phyloP scores from a whole-genome alignment of 2,329 filamentous ascomycete genomes.

The Coniochaeta sp. region DNA sequence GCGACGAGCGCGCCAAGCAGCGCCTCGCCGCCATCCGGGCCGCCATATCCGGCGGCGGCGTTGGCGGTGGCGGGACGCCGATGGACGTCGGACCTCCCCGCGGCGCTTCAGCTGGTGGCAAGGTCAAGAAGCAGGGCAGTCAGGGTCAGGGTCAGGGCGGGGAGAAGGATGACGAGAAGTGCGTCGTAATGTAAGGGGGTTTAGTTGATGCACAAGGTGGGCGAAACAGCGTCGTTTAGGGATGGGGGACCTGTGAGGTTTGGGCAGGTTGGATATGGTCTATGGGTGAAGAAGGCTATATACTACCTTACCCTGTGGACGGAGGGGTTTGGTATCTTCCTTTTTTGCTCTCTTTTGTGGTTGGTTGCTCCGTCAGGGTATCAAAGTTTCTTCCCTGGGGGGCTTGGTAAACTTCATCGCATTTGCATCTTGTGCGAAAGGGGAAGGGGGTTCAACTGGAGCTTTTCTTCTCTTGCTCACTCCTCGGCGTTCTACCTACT shows the following conservation, averaged over 20 bases:
- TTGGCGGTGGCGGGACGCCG: constrained; percentile 45
- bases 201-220: not conserved
- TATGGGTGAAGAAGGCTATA: not conserved
- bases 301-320: not conserved
- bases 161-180: constrained; percentile 46
- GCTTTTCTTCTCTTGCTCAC: not conserved
- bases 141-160: no score
- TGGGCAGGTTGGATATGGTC: not conserved
- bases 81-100: constrained; percentile 50
- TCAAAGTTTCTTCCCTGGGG: not conserved
- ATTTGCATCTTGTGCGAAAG: constrained; percentile 1
- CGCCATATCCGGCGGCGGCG: constrained; percentile 57
- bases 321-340: not conserved
- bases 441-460: no score
- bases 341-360: no score
- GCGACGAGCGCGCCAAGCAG: constrained; percentile 83
- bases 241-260: not conserved
- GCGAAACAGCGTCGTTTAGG: not conserved
- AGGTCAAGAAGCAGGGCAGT: constrained; percentile 50
- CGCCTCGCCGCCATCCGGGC: constrained; percentile 80
- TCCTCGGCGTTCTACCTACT: not conserved
- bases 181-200: constrained; percentile 45
- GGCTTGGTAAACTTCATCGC: not conserved
- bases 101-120: constrained; percentile 34
- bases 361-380: not conserved